Evolutionary conservation across 192 early-diverging fungal genomes (phyloP).

Genomic region (Pilaira anomala): DNA sequence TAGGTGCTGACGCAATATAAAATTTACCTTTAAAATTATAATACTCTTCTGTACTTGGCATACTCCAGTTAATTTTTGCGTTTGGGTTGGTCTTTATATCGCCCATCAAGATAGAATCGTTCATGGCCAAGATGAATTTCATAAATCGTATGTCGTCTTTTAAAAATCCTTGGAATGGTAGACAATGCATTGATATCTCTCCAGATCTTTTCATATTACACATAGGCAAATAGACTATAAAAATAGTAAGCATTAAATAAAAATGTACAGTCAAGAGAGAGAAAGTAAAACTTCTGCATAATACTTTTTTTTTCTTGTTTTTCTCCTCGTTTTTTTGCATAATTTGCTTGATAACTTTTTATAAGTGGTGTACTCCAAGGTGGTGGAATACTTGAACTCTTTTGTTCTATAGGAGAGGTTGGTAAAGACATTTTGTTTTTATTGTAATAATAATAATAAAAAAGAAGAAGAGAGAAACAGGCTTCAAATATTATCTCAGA

Average conservation of each 20-base stretch:
- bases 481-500: too few relatives aligned
- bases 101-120: slow-evolving; percentile 66
- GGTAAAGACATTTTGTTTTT: background rate
- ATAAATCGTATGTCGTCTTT: slow-evolving; percentile 58
- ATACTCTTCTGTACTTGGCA: slow-evolving; percentile 67
- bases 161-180: slow-evolving; percentile 68
- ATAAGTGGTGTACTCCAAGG: slow-evolving; percentile 25
- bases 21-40: slow-evolving; percentile 66
- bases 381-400: background rate
- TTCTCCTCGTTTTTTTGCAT: slow-evolving; percentile 14
- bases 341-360: slow-evolving; percentile 34
- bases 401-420: background rate
- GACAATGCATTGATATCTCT: slow-evolving; percentile 51
- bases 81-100: slow-evolving; percentile 64
- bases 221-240: slow-evolving; percentile 37
- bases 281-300: background rate
- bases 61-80: slow-evolving; percentile 65
- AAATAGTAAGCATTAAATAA: background rate
- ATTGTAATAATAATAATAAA: background rate
- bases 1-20: slow-evolving; percentile 68
- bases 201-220: slow-evolving; percentile 41
- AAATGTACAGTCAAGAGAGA: too few relatives aligned
- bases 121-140: slow-evolving; percentile 61
- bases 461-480: slow-evolving; percentile 1
- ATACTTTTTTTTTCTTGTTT: background rate